Evolutionary conservation across 305 asterid species (phyloP).

Genomic region (Rubia peregrina): DNA sequence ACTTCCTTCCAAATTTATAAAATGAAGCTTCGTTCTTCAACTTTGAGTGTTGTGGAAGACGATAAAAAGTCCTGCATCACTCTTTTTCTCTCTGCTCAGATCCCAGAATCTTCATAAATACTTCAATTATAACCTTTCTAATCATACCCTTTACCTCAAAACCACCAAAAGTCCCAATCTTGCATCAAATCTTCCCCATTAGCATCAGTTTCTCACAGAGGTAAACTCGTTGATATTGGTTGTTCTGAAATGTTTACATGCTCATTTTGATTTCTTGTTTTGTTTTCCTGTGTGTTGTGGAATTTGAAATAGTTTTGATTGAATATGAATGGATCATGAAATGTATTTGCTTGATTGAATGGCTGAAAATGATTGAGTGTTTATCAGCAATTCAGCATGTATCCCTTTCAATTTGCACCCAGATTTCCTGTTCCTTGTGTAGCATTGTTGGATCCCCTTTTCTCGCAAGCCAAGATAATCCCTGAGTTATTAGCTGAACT

Average conservation of each 20-base stretch:
- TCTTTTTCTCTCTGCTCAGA: neutral
- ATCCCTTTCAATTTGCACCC: neutral
- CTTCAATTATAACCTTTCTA: neutral
- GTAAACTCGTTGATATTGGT: neutral
- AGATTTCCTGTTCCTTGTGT: neutral
- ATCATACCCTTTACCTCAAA: neutral
- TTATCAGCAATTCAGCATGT: neutral
- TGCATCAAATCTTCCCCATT: neutral
- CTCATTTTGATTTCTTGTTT: neutral
- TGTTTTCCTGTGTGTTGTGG: neutral
- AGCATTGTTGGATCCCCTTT: neutral
- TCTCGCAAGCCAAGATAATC: neutral
- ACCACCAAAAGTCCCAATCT: neutral
- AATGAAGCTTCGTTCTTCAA: conserved; percentile 3
- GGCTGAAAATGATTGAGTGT: neutral
- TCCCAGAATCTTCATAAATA: neutral
- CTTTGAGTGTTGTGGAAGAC: neutral
- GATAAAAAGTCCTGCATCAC: neutral
- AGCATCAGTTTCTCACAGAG: neutral
- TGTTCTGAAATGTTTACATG: neutral
- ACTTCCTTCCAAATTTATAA: neutral
- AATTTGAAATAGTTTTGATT: neutral
- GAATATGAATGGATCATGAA: neutral
- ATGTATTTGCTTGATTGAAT: neutral
- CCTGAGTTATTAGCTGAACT: neutral